Evolutionary conservation across 441 rosid genomes (phyloP), one percentile per base, ranked within the genome.

Genomic region (Populus hybrid): DNA sequence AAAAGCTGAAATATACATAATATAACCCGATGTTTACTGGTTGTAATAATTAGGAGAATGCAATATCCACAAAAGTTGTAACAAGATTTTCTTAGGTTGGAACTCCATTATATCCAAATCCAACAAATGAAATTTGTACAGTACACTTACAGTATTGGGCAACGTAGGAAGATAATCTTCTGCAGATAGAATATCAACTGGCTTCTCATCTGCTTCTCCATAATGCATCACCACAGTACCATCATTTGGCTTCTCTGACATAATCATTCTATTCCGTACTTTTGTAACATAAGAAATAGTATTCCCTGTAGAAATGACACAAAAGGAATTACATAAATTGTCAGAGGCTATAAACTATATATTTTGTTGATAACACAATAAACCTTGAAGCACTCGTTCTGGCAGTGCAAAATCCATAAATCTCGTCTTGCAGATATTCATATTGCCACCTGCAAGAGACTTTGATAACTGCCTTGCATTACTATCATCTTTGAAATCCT

Each of bases 171-270:
- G 91, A 85, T 83, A 73, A 70, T 97, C 97, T 88, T 95, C 99
- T 28, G 80, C 86, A 23, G 89, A 85, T 65, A 89, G 91, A 90
- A 89, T 68, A 82, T 97, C 95, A 57, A 79, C 85, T 3, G 16
- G 16, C 50, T 40, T 40, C 71, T 95, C 97, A 40, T 91, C 95
- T 69, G 86, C 61, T 74, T 97, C 99, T 81, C 95, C 99, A 85
- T 89, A 91, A 79, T 83, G 86, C 86, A 94, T 83, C 76, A 95
- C 97, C 72, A 97, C 92, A 30, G 97, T 92, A 79, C 97, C 97
- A 85, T 92, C 97, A 61, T 80, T 85, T 73, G 88, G 86, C 89
- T 92, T 97, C 89, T 93, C 93, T 80, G 91, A 87, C 97, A 97
- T 79, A 24, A 91, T 83, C 90, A 97, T 84, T 80, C 84, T 88